A percentile compares a stretch with the other conserved stretches of the same genome.
Conservation (phyloP, 2,329 filamentous ascomycete species). For the Periconia macrospinosa region DNA sequence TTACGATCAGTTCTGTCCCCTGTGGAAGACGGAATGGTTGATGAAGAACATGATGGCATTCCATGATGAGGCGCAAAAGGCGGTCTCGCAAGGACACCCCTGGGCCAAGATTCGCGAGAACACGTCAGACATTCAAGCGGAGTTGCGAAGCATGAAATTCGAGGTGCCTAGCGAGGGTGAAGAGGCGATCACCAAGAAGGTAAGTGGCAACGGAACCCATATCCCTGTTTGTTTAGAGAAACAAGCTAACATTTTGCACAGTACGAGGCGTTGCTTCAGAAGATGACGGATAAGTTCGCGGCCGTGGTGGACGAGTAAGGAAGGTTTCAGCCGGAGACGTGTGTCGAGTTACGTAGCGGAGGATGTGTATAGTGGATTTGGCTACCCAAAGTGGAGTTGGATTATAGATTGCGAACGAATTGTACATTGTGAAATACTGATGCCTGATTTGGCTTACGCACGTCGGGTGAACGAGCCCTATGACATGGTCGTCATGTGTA, state of each 20-base stretch:
- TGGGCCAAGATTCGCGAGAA: constrained; percentile 94
- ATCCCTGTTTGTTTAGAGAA: not conserved
- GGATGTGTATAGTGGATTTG: too few species aligned
- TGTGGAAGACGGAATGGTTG: constrained; percentile 99
- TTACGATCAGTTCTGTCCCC: constrained; percentile 98
- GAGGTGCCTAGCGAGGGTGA: constrained; percentile 86
- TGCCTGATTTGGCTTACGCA: constrained; percentile 38
- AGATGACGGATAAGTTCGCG: constrained; percentile 97
- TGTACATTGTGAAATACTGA: constrained; percentile 30
- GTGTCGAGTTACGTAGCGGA: constrained; percentile 21
- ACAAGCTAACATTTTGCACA: constrained; percentile 51
- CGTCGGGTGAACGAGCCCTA: constrained; percentile 21
- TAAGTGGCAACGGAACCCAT: constrained; percentile 43
- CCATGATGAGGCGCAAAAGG: constrained; percentile 97
- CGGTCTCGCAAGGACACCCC: constrained; percentile 82
- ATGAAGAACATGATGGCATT: constrained; percentile 99
- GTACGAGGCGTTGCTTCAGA: constrained; percentile 90
- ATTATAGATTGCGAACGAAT: constrained; percentile 28
- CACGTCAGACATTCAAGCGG: constrained; percentile 80
- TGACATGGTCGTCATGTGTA: constrained; percentile 16
- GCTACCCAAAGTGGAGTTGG: constrained; percentile 4
- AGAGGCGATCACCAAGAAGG: constrained; percentile 81
- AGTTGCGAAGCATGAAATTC: constrained; percentile 93
- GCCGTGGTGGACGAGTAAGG: constrained; percentile 89
- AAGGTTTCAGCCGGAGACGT: constrained; percentile 51